These are phyloP conservation scores for Ceratocystis eucalypticola DNA, from an alignment of 2,329 filamentous ascomycete species.

Conservation along the genomic window DNA sequence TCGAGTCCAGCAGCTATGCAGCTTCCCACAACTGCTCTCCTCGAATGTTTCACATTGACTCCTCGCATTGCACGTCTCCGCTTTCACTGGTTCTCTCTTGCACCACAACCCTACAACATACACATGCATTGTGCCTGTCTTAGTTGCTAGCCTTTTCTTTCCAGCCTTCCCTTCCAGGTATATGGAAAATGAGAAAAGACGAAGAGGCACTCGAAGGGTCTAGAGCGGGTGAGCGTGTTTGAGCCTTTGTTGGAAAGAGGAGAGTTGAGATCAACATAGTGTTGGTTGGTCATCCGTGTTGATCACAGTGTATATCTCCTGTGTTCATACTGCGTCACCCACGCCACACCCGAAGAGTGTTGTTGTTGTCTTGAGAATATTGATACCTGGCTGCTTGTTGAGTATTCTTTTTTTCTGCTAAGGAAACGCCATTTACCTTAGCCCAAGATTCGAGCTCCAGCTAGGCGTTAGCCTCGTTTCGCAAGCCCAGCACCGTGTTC, in stretches of 20 bases:
- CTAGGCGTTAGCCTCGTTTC: no score
- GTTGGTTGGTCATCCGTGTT: background rate
- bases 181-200: background rate
- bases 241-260: background rate
- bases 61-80: conserved; percentile 6
- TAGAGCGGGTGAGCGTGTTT: background rate
- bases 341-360: background rate
- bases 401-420: no score
- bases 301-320: background rate
- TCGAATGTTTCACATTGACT: conserved; percentile 1
- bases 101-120: background rate
- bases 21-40: background rate
- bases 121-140: background rate
- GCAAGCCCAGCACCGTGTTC: background rate
- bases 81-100: background rate
- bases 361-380: no score
- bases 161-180: background rate
- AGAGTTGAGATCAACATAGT: background rate
- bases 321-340: background rate
- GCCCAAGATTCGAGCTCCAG: no score
- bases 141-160: background rate
- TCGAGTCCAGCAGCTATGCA: background rate
- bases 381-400: no score
- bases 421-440: no score
- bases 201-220: background rate